Percentiles rank a stretch among this genome's conserved stretches.
Conservation (phyloP, 2,329 filamentous ascomycete species). For the Arachnomyces sp. region DNA sequence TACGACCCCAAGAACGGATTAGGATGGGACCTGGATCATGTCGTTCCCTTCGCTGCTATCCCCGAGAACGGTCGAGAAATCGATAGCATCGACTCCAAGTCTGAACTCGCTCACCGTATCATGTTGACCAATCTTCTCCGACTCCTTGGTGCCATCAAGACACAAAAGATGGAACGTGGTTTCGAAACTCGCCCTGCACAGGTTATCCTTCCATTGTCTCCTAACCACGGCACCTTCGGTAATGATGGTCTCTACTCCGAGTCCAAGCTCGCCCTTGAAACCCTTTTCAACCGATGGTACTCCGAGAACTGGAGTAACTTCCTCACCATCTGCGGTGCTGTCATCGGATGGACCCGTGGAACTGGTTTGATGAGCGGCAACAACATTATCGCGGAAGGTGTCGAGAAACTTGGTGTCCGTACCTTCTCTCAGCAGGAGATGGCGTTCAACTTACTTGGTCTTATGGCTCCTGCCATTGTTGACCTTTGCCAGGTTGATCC, state of each 20-base stretch:
- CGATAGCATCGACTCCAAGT: slow-evolving; percentile 92
- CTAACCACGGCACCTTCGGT: slow-evolving; percentile 97
- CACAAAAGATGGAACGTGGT: slow-evolving; percentile 75
- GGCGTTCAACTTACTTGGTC: slow-evolving; percentile 94
- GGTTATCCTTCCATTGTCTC: slow-evolving; percentile 89
- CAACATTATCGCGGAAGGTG: slow-evolving; percentile 93
- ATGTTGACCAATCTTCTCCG: slow-evolving; percentile 97
- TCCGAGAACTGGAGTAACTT: slow-evolving; percentile 96
- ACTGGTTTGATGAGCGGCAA: slow-evolving; percentile 97
- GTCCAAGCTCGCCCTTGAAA: slow-evolving; percentile 94
- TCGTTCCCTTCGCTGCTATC: slow-evolving; percentile 94
- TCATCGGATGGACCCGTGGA: slow-evolving; percentile 98
- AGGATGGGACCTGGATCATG: slow-evolving; percentile 94
- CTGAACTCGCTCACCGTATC: slow-evolving; percentile 94
- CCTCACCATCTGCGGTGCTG: slow-evolving; percentile 94
- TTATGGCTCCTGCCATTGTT: slow-evolving; percentile 90
- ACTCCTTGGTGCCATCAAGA: slow-evolving; percentile 81
- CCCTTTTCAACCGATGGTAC: slow-evolving; percentile 96
- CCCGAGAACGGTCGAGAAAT: slow-evolving; percentile 97
- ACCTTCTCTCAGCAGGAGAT: slow-evolving; percentile 99
- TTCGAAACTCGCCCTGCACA: slow-evolving; percentile 95
- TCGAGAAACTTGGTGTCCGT: slow-evolving; percentile 91
- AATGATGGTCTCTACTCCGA: slow-evolving; percentile 97
- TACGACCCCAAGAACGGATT: slow-evolving; percentile 94
- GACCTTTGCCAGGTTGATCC: slow-evolving; percentile 93